These are phyloP conservation scores for Fusarium robinianum DNA, from an alignment of 2,329 filamentous ascomycete species.

Conservation along the genomic window DNA sequence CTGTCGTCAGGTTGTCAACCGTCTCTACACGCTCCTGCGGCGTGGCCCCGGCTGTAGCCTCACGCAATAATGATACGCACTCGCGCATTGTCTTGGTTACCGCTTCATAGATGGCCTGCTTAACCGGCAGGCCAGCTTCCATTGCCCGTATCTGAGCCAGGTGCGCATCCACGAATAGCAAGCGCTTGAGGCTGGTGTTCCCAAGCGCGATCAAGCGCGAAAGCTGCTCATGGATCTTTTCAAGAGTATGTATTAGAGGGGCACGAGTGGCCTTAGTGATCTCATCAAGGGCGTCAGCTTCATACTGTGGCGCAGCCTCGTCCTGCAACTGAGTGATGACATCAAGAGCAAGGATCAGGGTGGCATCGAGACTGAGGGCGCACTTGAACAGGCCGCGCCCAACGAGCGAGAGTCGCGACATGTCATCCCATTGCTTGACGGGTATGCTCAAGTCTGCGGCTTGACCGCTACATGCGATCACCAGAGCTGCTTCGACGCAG, in stretches of 20 bases:
- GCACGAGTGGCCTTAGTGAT: slow-evolving; percentile 29
- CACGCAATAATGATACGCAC: slow-evolving; percentile 26
- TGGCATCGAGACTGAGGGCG: slow-evolving; percentile 34
- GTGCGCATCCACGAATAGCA: slow-evolving; percentile 31
- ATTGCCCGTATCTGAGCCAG: slow-evolving; percentile 32
- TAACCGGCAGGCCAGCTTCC: slow-evolving; percentile 26
- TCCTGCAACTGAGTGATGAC: slow-evolving; percentile 34
- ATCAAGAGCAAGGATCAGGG: slow-evolving; percentile 30
- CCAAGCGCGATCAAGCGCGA: slow-evolving; percentile 24
- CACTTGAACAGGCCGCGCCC: slow-evolving; percentile 36
- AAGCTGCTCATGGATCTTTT: slow-evolving; percentile 26
- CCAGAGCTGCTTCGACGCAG: slow-evolving; percentile 33
- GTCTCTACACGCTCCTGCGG: slow-evolving; percentile 24
- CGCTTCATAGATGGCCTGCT: slow-evolving; percentile 30
- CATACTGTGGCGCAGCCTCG: slow-evolving; percentile 19
- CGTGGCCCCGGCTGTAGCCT: slow-evolving; percentile 16
- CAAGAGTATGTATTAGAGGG: slow-evolving; percentile 28
- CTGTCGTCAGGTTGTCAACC: slow-evolving; percentile 19
- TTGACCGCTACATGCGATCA: slow-evolving; percentile 29
- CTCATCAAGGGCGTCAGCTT: slow-evolving; percentile 32
- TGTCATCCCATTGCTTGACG: slow-evolving; percentile 26
- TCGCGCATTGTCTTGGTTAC: slow-evolving; percentile 26
- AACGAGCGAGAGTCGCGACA: slow-evolving; percentile 31
- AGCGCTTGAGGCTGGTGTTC: slow-evolving; percentile 33
- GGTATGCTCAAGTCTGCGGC: slow-evolving; percentile 19